Conservation (phyloP, 2,329 filamentous ascomycete genomes). For the Trichoderma simmonsii region DNA sequence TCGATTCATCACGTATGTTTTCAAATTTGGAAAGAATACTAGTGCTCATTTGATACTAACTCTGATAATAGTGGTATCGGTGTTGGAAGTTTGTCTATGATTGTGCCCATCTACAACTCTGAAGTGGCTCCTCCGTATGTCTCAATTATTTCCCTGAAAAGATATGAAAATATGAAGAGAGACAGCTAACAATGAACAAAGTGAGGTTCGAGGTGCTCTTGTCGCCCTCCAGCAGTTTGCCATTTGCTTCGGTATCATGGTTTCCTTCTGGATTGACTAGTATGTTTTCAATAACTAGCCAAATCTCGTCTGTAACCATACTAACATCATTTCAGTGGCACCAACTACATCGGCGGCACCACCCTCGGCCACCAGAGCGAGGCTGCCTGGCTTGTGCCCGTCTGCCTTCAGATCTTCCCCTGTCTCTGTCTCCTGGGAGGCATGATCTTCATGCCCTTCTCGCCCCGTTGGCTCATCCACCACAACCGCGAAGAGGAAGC, state of each 20-base stretch:
- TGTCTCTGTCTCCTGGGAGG: constrained; percentile 64
- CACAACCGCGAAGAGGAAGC: constrained; percentile 68
- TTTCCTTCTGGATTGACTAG: constrained; percentile 62
- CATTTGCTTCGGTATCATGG: constrained; percentile 62
- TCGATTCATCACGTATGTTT: constrained; percentile 61
- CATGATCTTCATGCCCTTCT: constrained; percentile 79
- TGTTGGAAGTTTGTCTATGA: constrained; percentile 66
- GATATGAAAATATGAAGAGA: neutral
- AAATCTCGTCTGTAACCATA: too few species aligned
- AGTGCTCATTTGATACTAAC: neutral
- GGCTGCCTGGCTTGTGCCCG: constrained; percentile 70
- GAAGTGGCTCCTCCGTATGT: constrained; percentile 42
- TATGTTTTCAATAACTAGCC: neutral
- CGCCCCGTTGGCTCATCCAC: constrained; percentile 71
- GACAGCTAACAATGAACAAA: neutral
- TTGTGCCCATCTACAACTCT: constrained; percentile 55
- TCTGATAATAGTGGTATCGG: constrained; percentile 55
- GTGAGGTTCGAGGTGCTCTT: constrained; percentile 38
- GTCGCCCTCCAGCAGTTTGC: constrained; percentile 50
- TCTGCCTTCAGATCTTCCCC: constrained; percentile 67
- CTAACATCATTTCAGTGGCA: constrained; percentile 37
- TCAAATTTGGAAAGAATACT: too few species aligned
- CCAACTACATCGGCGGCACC: constrained; percentile 62
- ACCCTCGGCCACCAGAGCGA: constrained; percentile 51
- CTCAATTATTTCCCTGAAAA: neutral